phyloP scores from a whole-genome alignment of 129 eudicot genomes.

The Glebionis coronaria region DNA sequence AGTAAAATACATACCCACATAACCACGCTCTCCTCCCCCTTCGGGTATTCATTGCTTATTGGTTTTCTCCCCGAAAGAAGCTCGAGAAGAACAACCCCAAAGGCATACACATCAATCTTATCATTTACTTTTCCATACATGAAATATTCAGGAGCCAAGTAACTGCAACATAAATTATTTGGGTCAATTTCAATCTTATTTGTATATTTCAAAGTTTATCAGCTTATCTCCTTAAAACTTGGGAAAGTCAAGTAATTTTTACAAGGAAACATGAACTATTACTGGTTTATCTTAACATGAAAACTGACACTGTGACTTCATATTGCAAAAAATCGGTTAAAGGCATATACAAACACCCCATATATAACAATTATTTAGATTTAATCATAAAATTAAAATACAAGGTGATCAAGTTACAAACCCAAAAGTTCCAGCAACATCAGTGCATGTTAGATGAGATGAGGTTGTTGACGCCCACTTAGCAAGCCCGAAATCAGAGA shows the following conservation, averaged over 20 bases:
- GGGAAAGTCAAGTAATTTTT: not conserved
- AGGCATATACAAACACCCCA: not conserved
- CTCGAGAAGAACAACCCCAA: constrained; percentile 97
- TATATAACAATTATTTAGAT: not conserved
- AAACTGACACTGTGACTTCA: not conserved
- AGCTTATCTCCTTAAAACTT: not conserved
- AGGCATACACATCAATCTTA: constrained; percentile 89
- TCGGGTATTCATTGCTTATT: constrained; percentile 67
- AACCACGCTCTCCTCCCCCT: constrained; percentile 91
- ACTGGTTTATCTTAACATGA: not conserved
- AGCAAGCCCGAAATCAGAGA: constrained; percentile 89
- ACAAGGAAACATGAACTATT: not conserved
- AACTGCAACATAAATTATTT: constrained; percentile 38
- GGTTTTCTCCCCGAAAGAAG: constrained; percentile 96
- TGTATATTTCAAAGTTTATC: not conserved
- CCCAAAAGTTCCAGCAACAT: constrained; percentile 91
- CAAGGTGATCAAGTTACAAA: constrained; percentile 23
- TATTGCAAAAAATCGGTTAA: not conserved
- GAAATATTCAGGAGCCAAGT: constrained; percentile 98
- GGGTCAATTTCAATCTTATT: constrained; percentile 12
- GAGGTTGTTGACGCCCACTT: constrained; percentile 56
- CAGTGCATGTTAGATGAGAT: constrained; percentile 39
- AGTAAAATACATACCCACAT: constrained; percentile 73
- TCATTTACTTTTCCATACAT: constrained; percentile 94
- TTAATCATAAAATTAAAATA: not conserved